Evolutionary conservation across 306 rosid genomes (phyloP).

Genomic region (Elaeagnus macrophylla): DNA sequence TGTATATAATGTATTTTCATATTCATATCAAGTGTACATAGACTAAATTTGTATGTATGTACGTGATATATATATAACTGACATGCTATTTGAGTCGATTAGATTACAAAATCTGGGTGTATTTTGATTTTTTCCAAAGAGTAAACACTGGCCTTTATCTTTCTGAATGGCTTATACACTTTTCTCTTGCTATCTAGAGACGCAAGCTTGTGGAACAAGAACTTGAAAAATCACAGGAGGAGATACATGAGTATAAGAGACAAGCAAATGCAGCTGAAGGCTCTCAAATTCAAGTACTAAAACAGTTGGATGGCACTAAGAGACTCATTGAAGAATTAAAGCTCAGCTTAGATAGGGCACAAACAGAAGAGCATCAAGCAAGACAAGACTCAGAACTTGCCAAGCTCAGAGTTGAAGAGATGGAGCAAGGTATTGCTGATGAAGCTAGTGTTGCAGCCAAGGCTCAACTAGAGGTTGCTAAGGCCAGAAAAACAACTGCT

Average conservation of each 20-base stretch:
- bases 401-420: slow-evolving; percentile 95
- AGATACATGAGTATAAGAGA: slow-evolving; percentile 65
- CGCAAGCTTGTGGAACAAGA: slow-evolving; percentile 78
- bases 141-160: not conserved
- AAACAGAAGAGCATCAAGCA: slow-evolving; percentile 88
- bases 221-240: slow-evolving; percentile 63
- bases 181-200: slow-evolving; percentile 50
- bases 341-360: too few relatives aligned
- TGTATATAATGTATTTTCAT: too few relatives aligned
- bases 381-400: slow-evolving; percentile 96
- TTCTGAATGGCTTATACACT: not conserved
- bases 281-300: slow-evolving; percentile 46
- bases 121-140: too few relatives aligned
- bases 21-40: too few relatives aligned
- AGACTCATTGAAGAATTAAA: slow-evolving; percentile 84
- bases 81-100: too few relatives aligned
- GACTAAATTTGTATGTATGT: too few relatives aligned
- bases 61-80: too few relatives aligned
- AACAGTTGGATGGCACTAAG: slow-evolving; percentile 79
- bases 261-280: slow-evolving; percentile 56
- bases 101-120: too few relatives aligned
- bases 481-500: slow-evolving; percentile 71
- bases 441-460: slow-evolving; percentile 95
- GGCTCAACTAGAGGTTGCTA: slow-evolving; percentile 97
- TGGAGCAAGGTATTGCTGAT: slow-evolving; percentile 98